Conservation (phyloP, 805 yeast genomes). For the Saccharomyces jurei region DNA sequence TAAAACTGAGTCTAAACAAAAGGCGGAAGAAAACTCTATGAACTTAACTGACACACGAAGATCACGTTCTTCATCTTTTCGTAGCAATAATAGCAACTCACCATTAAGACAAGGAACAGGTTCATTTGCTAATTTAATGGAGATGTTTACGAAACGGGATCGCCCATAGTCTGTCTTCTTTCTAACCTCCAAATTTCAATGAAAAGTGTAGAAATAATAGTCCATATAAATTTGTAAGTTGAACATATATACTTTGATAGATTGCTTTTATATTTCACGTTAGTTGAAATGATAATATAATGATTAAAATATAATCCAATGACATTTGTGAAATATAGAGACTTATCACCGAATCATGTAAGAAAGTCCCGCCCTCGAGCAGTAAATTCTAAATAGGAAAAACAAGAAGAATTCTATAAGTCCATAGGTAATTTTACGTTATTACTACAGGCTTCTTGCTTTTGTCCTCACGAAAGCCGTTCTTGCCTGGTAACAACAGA, state of each 20-base stretch:
- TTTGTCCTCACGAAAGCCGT: too few relatives aligned
- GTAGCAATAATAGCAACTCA: not conserved
- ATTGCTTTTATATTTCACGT: not conserved
- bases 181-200: not conserved
- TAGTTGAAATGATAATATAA: not conserved
- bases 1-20: not conserved
- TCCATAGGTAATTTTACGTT: too few relatives aligned
- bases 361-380: too few relatives aligned
- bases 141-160: constrained; percentile 3
- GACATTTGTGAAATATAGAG: not conserved
- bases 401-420: too few relatives aligned
- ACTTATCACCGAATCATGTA: not conserved
- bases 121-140: constrained; percentile 7
- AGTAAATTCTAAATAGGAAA: too few relatives aligned
- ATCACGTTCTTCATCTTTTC: not conserved
- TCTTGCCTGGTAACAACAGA: too few relatives aligned
- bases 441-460: too few relatives aligned
- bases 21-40: not conserved
- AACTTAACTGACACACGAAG: not conserved
- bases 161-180: not conserved
- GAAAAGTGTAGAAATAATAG: not conserved
- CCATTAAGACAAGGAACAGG: constrained; percentile 5
- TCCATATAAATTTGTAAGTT: not conserved
- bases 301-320: not conserved
- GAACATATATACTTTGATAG: not conserved